A percentile compares a stretch with the other conserved stretches of the same genome.
Conservation (phyloP, 2,329 filamentous ascomycete genomes). For the Arthroderma uncinatum region DNA sequence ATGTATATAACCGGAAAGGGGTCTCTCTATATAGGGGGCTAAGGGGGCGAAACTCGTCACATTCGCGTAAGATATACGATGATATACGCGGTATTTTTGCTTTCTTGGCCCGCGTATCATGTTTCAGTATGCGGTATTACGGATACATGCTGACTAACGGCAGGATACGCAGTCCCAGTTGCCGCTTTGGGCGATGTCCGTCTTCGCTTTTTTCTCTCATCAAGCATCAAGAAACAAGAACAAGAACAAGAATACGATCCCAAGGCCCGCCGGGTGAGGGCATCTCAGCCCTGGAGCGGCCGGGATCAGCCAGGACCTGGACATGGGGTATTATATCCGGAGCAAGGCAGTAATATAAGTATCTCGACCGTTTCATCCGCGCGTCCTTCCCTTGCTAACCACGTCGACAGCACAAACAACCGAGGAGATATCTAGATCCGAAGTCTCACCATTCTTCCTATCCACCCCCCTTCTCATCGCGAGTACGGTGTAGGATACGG, state of each 20-base stretch:
- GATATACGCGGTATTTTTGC: background rate
- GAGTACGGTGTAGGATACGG: background rate
- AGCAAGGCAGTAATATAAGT: background rate
- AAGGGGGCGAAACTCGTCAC: constrained; percentile 2
- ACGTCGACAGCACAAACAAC: background rate
- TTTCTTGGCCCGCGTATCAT: background rate
- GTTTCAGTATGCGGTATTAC: constrained; percentile 3
- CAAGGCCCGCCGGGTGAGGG: background rate
- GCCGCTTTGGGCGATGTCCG: background rate
- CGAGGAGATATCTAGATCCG: background rate
- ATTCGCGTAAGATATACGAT: background rate
- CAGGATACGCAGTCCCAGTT: background rate
- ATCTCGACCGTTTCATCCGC: constrained; percentile 2
- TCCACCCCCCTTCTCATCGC: background rate
- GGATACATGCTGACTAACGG: background rate
- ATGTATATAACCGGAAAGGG: too few species aligned
- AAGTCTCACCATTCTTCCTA: background rate
- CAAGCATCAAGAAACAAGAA: background rate
- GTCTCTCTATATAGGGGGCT: background rate
- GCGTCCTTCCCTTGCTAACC: background rate
- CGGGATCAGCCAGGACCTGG: background rate
- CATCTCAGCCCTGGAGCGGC: background rate
- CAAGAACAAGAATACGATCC: background rate
- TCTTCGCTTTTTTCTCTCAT: background rate
- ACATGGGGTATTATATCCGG: constrained; percentile 3